Evolutionary conservation across 1,284 basidiomycete genomes (phyloP).

Genomic region (Apiotrichum siamense): DNA sequence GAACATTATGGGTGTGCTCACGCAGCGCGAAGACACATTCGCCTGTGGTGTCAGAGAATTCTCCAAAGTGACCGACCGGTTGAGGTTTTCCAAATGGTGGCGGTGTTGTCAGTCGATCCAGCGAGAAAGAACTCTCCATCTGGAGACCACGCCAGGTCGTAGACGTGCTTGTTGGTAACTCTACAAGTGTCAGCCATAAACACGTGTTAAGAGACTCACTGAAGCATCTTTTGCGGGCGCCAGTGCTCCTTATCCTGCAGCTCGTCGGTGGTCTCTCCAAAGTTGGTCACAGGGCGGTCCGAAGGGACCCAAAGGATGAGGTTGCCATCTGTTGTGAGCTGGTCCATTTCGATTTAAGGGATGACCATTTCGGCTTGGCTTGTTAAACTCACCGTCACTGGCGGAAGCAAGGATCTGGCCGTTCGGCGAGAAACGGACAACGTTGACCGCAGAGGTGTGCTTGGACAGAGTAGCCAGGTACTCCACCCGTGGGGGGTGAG

Average conservation of each 20-base stretch:
- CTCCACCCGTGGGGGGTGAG: conserved; percentile 80
- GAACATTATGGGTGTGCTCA: conserved; percentile 89
- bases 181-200: conserved; percentile 21
- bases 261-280: conserved; percentile 77
- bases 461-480: conserved; percentile 89
- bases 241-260: conserved; percentile 89
- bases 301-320: conserved; percentile 91
- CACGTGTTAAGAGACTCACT: conserved; percentile 51
- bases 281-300: conserved; percentile 64
- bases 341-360: neutral
- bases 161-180: conserved; percentile 82
- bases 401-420: conserved; percentile 91
- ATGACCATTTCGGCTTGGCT: neutral
- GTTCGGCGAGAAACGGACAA: conserved; percentile 90
- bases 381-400: conserved; percentile 69
- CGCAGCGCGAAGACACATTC: conserved; percentile 43
- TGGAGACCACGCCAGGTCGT: conserved; percentile 96
- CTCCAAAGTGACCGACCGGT: conserved; percentile 29
- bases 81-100: conserved; percentile 49
- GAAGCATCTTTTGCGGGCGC: conserved; percentile 82
- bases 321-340: conserved; percentile 69
- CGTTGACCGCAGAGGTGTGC: conserved; percentile 93
- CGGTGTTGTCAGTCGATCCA: conserved; percentile 93
- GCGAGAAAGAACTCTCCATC: conserved; percentile 88
- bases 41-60: conserved; percentile 23